Conservation (phyloP, 257 asterid genomes). For the Ilex aquifolium region DNA sequence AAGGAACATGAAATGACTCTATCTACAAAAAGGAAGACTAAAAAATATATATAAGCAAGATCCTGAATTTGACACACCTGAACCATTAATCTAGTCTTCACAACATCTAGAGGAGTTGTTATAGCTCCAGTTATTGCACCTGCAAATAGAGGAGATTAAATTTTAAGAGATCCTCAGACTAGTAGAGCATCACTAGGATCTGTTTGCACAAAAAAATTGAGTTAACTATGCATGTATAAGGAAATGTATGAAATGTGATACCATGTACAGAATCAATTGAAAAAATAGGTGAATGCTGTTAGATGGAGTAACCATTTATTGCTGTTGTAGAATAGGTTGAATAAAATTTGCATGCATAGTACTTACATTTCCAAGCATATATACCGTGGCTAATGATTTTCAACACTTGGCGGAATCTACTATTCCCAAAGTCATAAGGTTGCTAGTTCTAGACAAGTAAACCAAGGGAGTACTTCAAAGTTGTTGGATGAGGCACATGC, state of each 20-base stretch:
- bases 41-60: constrained; percentile 1
- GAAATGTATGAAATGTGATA: too few relatives aligned
- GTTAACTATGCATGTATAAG: too few relatives aligned
- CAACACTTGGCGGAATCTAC: not conserved
- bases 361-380: not conserved
- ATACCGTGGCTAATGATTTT: not conserved
- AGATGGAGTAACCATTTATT: not conserved
- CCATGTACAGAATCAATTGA: not conserved
- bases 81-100: constrained; percentile 65
- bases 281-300: not conserved
- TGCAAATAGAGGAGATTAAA: constrained; percentile 5
- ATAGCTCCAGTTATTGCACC: constrained; percentile 70
- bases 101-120: constrained; percentile 69
- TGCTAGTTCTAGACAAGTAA: not conserved
- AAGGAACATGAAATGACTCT: not conserved
- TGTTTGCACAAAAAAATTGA: not conserved
- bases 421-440: not conserved
- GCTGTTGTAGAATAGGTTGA: not conserved
- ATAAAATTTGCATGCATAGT: not conserved
- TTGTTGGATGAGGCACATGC: not conserved
- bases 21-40: not conserved
- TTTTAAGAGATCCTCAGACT: not conserved
- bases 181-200: not conserved
- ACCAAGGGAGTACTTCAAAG: not conserved
- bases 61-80: constrained; percentile 31